These are phyloP conservation scores for Clonostachys rhizophaga DNA, from an alignment of 2,329 filamentous ascomycete genomes.

Conservation along the genomic window DNA sequence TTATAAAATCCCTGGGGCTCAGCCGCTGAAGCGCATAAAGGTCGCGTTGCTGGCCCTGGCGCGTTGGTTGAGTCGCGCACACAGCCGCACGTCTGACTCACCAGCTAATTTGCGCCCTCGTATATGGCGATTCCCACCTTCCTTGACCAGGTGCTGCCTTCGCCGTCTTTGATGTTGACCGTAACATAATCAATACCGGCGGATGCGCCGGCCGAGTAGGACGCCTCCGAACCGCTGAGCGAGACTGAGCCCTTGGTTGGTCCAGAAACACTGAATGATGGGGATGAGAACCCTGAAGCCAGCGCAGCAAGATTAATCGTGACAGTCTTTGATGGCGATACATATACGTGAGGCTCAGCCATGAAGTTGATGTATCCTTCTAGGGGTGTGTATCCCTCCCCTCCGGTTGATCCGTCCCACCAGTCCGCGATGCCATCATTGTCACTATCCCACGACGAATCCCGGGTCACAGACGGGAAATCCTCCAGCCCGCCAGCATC, in stretches of 20 bases:
- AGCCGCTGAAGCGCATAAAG: too few relatives aligned
- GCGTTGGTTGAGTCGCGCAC: too few relatives aligned
- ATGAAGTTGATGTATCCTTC: conserved; percentile 27
- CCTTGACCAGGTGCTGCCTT: not conserved
- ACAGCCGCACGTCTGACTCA: too few relatives aligned
- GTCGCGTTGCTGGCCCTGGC: too few relatives aligned
- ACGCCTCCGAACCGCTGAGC: not conserved
- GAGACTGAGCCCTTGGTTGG: not conserved
- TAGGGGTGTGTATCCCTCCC: conserved; percentile 19
- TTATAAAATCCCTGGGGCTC: too few relatives aligned
- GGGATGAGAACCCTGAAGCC: conserved; percentile 11
- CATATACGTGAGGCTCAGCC: conserved; percentile 23
- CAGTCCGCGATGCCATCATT: conserved; percentile 25
- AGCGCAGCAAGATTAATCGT: conserved; percentile 15
- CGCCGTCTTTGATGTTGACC: not conserved
- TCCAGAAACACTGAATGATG: not conserved
- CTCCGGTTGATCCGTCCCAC: conserved; percentile 24
- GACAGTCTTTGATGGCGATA: conserved; percentile 12
- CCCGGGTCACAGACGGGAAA: conserved; percentile 16
- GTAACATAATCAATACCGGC: not conserved
- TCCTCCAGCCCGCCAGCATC: conserved; percentile 24
- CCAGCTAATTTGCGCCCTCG: not conserved
- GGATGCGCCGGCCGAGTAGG: not conserved
- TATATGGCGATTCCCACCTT: not conserved
- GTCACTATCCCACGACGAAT: conserved; percentile 20